These are phyloP conservation scores for Danielia reshetovae DNA, from an alignment of 805 yeast genomes.

Conservation along the genomic window DNA sequence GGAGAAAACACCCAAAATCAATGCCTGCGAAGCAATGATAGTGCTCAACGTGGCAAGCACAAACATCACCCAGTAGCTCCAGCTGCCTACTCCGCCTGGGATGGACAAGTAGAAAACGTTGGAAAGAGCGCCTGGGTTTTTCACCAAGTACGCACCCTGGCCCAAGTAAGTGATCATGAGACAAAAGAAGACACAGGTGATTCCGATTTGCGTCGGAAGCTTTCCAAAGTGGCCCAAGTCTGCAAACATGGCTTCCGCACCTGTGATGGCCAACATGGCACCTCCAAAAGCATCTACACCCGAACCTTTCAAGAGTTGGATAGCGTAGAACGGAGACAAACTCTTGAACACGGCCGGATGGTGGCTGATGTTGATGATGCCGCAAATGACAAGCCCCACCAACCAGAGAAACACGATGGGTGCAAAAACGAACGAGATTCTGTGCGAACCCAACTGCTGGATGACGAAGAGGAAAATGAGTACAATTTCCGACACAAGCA, in stretches of 20 bases:
- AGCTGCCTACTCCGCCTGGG: constrained; percentile 45
- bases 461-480: constrained; percentile 41
- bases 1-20: constrained; percentile 52
- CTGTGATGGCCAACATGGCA: constrained; percentile 54
- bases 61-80: constrained; percentile 48
- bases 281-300: constrained; percentile 45
- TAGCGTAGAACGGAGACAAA: constrained; percentile 50
- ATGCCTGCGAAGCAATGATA: constrained; percentile 58
- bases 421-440: constrained; percentile 47
- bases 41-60: constrained; percentile 52
- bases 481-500: constrained; percentile 49
- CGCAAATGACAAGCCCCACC: constrained; percentile 40
- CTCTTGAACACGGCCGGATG: constrained; percentile 45
- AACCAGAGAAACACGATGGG: constrained; percentile 55
- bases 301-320: constrained; percentile 36
- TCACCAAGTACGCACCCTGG: constrained; percentile 48
- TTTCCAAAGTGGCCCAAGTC: constrained; percentile 57
- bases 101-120: constrained; percentile 47
- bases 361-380: constrained; percentile 42
- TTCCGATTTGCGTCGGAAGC: constrained; percentile 46
- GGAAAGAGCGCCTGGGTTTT: constrained; percentile 34
- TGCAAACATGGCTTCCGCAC: constrained; percentile 63
- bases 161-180: constrained; percentile 54
- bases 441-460: constrained; percentile 50
- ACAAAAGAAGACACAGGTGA: constrained; percentile 49